Base-by-base conservation (phyloP, 306 rosid species). In the Mucuna pruriens region DNA sequence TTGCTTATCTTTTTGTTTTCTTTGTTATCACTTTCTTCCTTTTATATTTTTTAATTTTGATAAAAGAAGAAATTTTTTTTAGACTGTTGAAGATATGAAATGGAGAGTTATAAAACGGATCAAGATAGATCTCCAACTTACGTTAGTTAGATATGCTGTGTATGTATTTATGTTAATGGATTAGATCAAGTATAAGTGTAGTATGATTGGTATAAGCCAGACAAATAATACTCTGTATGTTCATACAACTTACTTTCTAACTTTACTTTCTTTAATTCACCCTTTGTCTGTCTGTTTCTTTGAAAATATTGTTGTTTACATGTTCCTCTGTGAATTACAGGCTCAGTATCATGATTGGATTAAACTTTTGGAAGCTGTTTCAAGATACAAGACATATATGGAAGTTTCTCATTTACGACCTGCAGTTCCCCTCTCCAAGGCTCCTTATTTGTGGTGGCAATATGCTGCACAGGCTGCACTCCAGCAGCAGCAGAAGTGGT, bases 401-500 rank as follows among this genome's bases (percentile, higher is more conserved):
- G 99, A 89, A 73, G 86, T 93, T 83, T 90, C 93, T 78, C 98
- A 95, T 88, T 84, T 95, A 73, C 88, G 98, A 78, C 99, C 99
- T 61, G 57, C 85, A 60, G 83, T 88, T 71, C 84, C 99, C 82
- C 87, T 93, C 71, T 88, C 91, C 36, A 87, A 77, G 79, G 86
- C 84, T 83, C 92, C 90, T 51, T 19, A 17, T 71, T 67, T 92
- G 86, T 95, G 98, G 99, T 95, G 98, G 99, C 91, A 79, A 75
- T 93, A 90, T 87, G 99, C 97, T 81, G 90, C 90, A 75, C 90
- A 88, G 84, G 98, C 98, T 67, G 71, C 84, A 17, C 80, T 95
- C 85, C 99, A 88, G 92, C 96, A 93, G 91, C 92, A 85, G 87
- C 87, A 90, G 90, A 80, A 86, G 90, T 95, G 97, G 99, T 95